Conservation (phyloP, 345 rosid species). For the Dimocarpus longan region DNA sequence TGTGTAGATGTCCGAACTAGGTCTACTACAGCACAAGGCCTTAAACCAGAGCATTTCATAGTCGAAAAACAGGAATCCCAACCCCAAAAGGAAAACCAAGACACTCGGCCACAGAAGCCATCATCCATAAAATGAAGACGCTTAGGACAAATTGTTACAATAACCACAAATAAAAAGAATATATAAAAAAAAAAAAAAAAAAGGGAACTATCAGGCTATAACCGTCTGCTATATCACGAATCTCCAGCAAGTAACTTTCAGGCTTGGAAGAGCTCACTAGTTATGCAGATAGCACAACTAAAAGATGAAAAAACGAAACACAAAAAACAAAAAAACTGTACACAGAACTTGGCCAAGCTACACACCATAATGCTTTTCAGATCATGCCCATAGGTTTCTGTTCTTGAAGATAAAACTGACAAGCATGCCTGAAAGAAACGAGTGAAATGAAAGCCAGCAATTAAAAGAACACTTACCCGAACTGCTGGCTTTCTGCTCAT, state of each 20-base stretch:
- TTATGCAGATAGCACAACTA: neutral
- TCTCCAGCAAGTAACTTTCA: neutral
- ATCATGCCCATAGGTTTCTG: neutral
- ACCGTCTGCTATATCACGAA: slow-evolving; percentile 12
- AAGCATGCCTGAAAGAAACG: slow-evolving; percentile 45
- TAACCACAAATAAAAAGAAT: neutral
- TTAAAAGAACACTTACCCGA: slow-evolving; percentile 50
- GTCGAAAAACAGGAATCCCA: neutral
- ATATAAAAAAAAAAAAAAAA: neutral
- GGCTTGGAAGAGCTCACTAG: slow-evolving; percentile 6
- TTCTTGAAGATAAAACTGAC: slow-evolving; percentile 3
- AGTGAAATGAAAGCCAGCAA: slow-evolving; percentile 61
- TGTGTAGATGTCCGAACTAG: neutral
- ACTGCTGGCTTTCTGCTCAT: slow-evolving; percentile 59
- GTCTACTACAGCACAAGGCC: neutral
- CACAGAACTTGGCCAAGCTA: slow-evolving; percentile 19
- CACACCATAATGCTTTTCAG: neutral
- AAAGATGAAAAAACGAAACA: neutral
- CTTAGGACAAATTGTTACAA: neutral
- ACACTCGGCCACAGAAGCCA: neutral
- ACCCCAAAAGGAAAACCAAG: neutral
- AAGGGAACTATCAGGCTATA: neutral
- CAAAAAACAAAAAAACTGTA: slow-evolving; percentile 2
- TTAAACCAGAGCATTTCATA: neutral
- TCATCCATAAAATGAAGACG: neutral